Evolutionary conservation across 371 early-diverging fungal genomes (phyloP), one percentile per base, ranked within the genome.

Genomic region (Mucor racemosus): DNA sequence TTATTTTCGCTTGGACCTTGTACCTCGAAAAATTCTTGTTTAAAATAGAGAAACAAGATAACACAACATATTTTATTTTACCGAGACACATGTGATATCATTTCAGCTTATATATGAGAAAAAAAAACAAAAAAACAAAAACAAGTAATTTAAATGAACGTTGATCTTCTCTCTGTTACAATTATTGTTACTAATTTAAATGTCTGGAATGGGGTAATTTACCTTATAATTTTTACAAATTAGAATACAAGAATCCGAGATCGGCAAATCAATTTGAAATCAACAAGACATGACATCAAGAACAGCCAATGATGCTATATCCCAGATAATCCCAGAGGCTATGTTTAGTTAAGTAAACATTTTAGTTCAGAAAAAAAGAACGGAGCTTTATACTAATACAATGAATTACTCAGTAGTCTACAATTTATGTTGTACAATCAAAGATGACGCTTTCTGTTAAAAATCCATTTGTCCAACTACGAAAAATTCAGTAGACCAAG

Each of bases 321-420:
- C 65, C 65, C 65, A 65, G 65, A 31, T 53, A 19, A 50, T 65
- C 65, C 65, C 65, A 65, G 65, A n/a, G 46, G 33, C 15, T 19
- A 58, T 48, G 48, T 33, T 64, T 60, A 42, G 60, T 60, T 26
- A 44, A 40, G 33, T n/a, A 14, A 41, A 60, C 26, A 41, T 46
- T 44, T 57, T 57, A 64, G 40, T 17, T 17, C 57, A 41, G 4
- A 38, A 38, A 38, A 38, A 38, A 38, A 38, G 42, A 57, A 57
- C 64, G 57, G 64, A 63, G 64, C 56, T 63, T 56, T 41, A 63
- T 63, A 36, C 58, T 57, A 55, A 46, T 44, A 58, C 64, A 57
- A 64, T 64, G 36, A 64, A 57, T 31, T 44, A 57, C 65, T 64
- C 65, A 64, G 65, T 64, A 64, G 65, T 48, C 1, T 26, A 7